A percentile compares a stretch with the other conserved stretches of the same genome.
Evolutionary conservation across 495 filamentous ascomycete genomes (phyloP).

Genomic region (Ramalina intermedia): DNA sequence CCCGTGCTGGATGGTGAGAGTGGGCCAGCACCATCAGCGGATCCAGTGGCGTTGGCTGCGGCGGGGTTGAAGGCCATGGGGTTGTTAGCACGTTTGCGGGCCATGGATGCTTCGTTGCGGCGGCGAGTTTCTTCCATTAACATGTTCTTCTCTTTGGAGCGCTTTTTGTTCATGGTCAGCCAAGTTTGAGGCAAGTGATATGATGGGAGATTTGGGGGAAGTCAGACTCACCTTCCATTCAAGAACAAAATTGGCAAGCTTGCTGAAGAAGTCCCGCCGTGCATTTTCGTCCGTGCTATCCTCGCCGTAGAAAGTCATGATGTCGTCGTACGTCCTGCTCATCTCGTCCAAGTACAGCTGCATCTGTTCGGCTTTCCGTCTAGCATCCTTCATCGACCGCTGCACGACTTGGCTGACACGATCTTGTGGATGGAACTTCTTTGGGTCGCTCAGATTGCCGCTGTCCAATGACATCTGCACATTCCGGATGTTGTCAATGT

Average conservation of each 20-base stretch:
- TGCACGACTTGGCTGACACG: conserved; percentile 85
- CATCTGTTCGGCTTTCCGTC: conserved; percentile 93
- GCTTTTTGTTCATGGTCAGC: conserved; percentile 29
- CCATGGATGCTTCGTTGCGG: conserved; percentile 78
- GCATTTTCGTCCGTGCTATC: conserved; percentile 85
- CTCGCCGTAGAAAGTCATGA: conserved; percentile 94
- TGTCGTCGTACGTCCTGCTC: conserved; percentile 80
- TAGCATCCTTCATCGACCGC: conserved; percentile 88
- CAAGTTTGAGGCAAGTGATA: conserved; percentile 1
- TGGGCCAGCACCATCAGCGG: conserved; percentile 27
- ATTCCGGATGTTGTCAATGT: conserved; percentile 89
- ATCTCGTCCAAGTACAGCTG: conserved; percentile 88
- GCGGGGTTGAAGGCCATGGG: conserved; percentile 41
- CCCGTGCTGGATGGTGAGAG: conserved; percentile 66
- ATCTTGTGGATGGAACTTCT: conserved; percentile 96
- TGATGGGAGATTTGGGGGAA: not conserved
- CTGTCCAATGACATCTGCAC: conserved; percentile 82
- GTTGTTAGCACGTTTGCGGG: conserved; percentile 54
- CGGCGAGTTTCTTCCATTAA: conserved; percentile 65
- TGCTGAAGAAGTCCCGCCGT: conserved; percentile 90
- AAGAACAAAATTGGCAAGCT: conserved; percentile 76
- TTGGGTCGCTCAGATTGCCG: conserved; percentile 88
- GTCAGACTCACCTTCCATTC: conserved; percentile 67
- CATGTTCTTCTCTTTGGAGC: conserved; percentile 84
- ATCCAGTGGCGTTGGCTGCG: conserved; percentile 27